phyloP scores from a whole-genome alignment of 208 protist species.

The Acanthamoeba lenticulata region DNA sequence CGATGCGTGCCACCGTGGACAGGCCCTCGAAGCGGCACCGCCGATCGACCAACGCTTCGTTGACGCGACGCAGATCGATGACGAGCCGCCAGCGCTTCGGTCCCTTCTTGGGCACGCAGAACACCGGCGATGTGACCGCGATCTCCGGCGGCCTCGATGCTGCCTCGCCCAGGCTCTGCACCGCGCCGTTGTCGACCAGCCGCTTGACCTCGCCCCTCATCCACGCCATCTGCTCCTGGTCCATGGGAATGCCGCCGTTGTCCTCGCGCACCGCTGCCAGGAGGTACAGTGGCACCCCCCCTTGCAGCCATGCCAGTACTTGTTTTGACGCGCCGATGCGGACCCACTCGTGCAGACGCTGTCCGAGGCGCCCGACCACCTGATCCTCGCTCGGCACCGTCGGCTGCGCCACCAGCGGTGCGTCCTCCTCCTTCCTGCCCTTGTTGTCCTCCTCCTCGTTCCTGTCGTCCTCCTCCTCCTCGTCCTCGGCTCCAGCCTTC shows the following conservation, averaged over 20 bases:
- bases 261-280: background rate
- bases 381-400: background rate
- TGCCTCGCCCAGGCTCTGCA: background rate
- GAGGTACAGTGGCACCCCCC: background rate
- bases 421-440: background rate
- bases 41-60: background rate
- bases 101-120: background rate
- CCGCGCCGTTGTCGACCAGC: background rate
- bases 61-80: background rate
- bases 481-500: too few relatives aligned
- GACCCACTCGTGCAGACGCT: background rate
- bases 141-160: background rate
- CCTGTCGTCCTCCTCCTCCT: too few relatives aligned
- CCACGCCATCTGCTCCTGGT: background rate
- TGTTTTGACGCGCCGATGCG: background rate
- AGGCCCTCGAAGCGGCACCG: slow-evolving; percentile 18
- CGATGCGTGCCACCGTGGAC: background rate
- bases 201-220: background rate
- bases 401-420: background rate
- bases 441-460: background rate
- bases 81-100: background rate
- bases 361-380: background rate
- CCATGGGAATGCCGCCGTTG: background rate
- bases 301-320: background rate
- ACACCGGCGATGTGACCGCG: background rate